phyloP scores from a whole-genome alignment of 1,284 basidiomycete species.

The Fomitopsis palustris region DNA sequence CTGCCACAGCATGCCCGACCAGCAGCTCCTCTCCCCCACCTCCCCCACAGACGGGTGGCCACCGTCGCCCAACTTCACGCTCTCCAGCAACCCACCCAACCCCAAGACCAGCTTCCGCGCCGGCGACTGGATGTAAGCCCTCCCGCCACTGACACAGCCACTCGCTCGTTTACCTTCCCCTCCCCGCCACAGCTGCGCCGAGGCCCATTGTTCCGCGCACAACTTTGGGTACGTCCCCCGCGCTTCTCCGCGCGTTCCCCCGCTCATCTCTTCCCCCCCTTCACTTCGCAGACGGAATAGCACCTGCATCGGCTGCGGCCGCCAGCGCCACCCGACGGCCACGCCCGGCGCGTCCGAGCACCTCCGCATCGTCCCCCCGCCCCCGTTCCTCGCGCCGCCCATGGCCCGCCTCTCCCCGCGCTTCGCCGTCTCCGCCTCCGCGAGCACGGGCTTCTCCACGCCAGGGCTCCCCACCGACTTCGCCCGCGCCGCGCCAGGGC shows the following conservation, averaged over 20 bases:
- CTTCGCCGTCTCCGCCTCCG: slow-evolving; percentile 14
- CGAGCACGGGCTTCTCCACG: not conserved
- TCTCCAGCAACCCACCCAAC: slow-evolving; percentile 74
- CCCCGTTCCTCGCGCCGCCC: slow-evolving; percentile 16
- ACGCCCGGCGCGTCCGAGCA: slow-evolving; percentile 21
- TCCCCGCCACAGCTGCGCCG: slow-evolving; percentile 44
- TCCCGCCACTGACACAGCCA: slow-evolving; percentile 7
- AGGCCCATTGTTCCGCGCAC: slow-evolving; percentile 60
- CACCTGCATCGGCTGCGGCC: slow-evolving; percentile 70
- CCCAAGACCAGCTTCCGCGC: slow-evolving; percentile 66
- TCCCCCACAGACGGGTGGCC: not conserved
- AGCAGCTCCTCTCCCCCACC: not conserved
- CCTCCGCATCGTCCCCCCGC: slow-evolving; percentile 10
- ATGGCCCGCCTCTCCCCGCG: slow-evolving; percentile 20
- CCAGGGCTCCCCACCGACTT: slow-evolving; percentile 4
- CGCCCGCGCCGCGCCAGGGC: not conserved
- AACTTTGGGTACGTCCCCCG: slow-evolving; percentile 64
- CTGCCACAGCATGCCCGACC: not conserved
- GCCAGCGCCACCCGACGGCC: slow-evolving; percentile 36
- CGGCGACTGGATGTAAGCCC: slow-evolving; percentile 78
- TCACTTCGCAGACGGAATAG: slow-evolving; percentile 60
- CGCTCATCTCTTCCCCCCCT: not conserved
- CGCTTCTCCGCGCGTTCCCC: not conserved
- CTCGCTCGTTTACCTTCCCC: slow-evolving; percentile 1
- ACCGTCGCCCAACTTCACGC: slow-evolving; percentile 39